Evolutionary conservation across 2,329 filamentous ascomycete species (phyloP).

Genomic region (Shiraia sp.): DNA sequence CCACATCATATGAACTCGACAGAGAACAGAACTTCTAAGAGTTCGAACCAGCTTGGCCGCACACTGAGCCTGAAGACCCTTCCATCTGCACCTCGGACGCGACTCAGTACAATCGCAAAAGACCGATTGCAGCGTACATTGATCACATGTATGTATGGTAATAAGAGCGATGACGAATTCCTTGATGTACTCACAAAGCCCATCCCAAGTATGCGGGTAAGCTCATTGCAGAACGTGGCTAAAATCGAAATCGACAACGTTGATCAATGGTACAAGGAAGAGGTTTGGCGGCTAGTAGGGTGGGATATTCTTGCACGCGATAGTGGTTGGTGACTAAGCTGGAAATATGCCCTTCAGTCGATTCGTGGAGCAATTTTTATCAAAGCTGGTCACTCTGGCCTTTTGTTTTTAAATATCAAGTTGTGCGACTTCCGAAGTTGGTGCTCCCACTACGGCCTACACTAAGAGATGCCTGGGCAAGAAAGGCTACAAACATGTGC

Average conservation of each 20-base stretch:
- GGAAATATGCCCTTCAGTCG: no score
- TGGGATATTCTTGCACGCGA: constrained; percentile 55
- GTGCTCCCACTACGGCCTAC: no score
- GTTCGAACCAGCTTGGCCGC: constrained; percentile 16
- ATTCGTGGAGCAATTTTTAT: no score
- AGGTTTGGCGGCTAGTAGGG: constrained; percentile 61
- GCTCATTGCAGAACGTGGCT: constrained; percentile 32
- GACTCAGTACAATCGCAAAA: constrained; percentile 43
- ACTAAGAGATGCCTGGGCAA: no score
- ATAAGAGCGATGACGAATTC: constrained; percentile 44
- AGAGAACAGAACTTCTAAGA: constrained; percentile 10
- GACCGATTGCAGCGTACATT: constrained; percentile 52
- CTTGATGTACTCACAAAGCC: constrained; percentile 49
- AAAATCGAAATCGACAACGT: constrained; percentile 48
- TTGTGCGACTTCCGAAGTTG: no score
- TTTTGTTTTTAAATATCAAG: no score
- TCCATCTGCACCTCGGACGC: constrained; percentile 30
- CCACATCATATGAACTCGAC: constrained; percentile 41
- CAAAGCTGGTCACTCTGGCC: no score
- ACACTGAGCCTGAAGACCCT: constrained; percentile 30
- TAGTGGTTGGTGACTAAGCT: constrained; percentile 15
- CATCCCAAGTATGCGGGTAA: constrained; percentile 16
- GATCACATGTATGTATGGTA: constrained; percentile 49
- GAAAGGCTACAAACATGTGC: no score
- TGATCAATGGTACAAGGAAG: constrained; percentile 58